Percentiles rank a stretch among this genome's conserved stretches.
These are phyloP conservation scores for Globisporangium megalacanthum DNA, from an alignment of 352 stramenopile species.

Conservation along the genomic window DNA sequence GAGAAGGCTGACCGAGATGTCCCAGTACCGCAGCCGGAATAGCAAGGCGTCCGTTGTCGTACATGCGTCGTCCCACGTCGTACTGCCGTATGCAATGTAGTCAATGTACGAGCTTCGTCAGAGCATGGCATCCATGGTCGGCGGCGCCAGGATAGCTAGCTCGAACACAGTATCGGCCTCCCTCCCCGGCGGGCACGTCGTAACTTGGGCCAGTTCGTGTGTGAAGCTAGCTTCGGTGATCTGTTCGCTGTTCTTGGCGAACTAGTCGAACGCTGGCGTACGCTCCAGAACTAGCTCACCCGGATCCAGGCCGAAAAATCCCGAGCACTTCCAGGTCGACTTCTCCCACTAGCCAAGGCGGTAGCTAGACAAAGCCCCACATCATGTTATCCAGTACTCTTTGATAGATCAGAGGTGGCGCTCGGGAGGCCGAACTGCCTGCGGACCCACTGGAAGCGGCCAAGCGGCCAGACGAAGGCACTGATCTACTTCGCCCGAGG, in stretches of 20 bases:
- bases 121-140: slow-evolving; percentile 1
- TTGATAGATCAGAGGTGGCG: slow-evolving; percentile 12
- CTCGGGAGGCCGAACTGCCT: slow-evolving; percentile 23
- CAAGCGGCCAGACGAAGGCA: slow-evolving; percentile 15
- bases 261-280: no score
- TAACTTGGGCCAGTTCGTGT: no score
- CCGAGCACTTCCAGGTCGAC: no score
- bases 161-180: not conserved
- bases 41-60: slow-evolving; percentile 5
- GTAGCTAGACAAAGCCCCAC: no score
- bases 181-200: no score
- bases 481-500: slow-evolving; percentile 10
- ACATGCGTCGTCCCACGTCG: slow-evolving; percentile 8
- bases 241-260: no score
- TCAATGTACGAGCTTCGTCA: slow-evolving; percentile 8
- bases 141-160: not conserved
- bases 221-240: no score
- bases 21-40: slow-evolving; percentile 10
- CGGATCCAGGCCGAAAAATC: no score
- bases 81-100: slow-evolving; percentile 13
- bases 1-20: slow-evolving; percentile 21
- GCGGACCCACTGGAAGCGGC: slow-evolving; percentile 16
- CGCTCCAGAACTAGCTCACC: no score
- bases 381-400: no score
- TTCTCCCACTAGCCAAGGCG: no score